Evolutionary conservation across 768 basidiomycete species (phyloP).

Genomic region (Lentinula boryana): DNA sequence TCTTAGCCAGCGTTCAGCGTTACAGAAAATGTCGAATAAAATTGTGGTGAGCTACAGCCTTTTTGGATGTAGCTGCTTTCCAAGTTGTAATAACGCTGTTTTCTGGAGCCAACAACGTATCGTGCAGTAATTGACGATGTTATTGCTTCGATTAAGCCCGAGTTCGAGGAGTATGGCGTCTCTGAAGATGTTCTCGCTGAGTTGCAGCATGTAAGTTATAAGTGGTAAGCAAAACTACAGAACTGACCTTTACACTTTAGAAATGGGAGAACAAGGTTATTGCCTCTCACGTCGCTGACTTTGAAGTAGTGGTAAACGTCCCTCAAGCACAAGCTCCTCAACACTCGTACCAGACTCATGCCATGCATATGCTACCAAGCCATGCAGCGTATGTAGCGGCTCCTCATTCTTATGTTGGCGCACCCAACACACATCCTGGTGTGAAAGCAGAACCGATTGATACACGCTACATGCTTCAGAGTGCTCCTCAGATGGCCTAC

Average conservation of each 20-base stretch:
- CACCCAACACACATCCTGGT: slow-evolving; percentile 30
- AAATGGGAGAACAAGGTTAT: slow-evolving; percentile 97
- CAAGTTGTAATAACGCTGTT: slow-evolving; percentile 43
- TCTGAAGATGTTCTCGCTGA: slow-evolving; percentile 85
- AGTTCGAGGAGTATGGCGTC: slow-evolving; percentile 97
- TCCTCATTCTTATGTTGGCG: slow-evolving; percentile 31
- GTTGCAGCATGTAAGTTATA: slow-evolving; percentile 73
- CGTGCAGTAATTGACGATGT: slow-evolving; percentile 97
- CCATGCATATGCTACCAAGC: slow-evolving; percentile 50
- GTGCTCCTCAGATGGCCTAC: slow-evolving; percentile 37
- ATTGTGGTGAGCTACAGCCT: slow-evolving; percentile 91
- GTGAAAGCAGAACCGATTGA: slow-evolving; percentile 77
- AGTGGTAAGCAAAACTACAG: background rate
- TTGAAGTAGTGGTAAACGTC: slow-evolving; percentile 46
- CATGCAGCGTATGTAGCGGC: slow-evolving; percentile 37
- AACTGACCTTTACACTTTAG: slow-evolving; percentile 30
- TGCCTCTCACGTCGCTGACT: slow-evolving; percentile 92
- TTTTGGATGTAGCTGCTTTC: slow-evolving; percentile 48
- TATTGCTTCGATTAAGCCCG: slow-evolving; percentile 76
- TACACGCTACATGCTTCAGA: slow-evolving; percentile 53
- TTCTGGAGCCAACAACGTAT: slow-evolving; percentile 83
- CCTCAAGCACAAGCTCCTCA: slow-evolving; percentile 35
- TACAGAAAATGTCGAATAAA: slow-evolving; percentile 82
- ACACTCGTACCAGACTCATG: slow-evolving; percentile 53
- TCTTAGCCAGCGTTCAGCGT: slow-evolving; percentile 18